phyloP scores from a whole-genome alignment of 495 filamentous ascomycete genomes.

The Hypomontagnella monticulosa region DNA sequence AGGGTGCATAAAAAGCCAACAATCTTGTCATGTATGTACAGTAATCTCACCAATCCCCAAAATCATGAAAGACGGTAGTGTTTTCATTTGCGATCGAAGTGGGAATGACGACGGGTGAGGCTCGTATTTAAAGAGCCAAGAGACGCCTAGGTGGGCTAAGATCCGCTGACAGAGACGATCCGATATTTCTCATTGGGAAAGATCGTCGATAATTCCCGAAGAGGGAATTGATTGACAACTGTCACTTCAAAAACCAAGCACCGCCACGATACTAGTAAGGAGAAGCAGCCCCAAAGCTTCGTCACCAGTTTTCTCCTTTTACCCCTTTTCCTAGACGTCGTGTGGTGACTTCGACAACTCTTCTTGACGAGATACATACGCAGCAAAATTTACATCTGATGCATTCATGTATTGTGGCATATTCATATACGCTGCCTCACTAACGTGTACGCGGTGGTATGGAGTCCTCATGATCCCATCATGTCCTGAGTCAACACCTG shows the following conservation, averaged over 20 bases:
- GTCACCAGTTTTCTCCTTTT: background rate
- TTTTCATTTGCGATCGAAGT: conserved; percentile 9
- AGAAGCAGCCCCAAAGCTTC: conserved; percentile 4
- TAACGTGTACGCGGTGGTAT: too few species aligned
- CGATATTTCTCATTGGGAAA: conserved; percentile 22
- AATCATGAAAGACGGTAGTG: background rate
- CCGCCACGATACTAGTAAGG: conserved; percentile 1
- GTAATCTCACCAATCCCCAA: conserved; percentile 1
- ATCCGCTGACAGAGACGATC: conserved; percentile 6
- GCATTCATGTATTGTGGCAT: too few species aligned
- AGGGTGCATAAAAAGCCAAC: background rate
- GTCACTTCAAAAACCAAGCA: conserved; percentile 9
- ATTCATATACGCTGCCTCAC: too few species aligned
- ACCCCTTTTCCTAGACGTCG: conserved; percentile 3
- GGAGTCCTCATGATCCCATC: too few species aligned
- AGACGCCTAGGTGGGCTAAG: conserved; percentile 5
- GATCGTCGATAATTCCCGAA: conserved; percentile 13
- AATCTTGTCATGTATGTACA: background rate
- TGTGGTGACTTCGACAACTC: background rate
- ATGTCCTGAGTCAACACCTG: too few species aligned
- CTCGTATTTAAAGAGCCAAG: conserved; percentile 35
- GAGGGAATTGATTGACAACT: conserved; percentile 27
- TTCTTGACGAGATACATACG: background rate
- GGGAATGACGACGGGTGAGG: conserved; percentile 17
- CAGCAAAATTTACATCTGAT: too few species aligned